Conservation (phyloP, 345 rosid genomes). For the Erodium maritimum region DNA sequence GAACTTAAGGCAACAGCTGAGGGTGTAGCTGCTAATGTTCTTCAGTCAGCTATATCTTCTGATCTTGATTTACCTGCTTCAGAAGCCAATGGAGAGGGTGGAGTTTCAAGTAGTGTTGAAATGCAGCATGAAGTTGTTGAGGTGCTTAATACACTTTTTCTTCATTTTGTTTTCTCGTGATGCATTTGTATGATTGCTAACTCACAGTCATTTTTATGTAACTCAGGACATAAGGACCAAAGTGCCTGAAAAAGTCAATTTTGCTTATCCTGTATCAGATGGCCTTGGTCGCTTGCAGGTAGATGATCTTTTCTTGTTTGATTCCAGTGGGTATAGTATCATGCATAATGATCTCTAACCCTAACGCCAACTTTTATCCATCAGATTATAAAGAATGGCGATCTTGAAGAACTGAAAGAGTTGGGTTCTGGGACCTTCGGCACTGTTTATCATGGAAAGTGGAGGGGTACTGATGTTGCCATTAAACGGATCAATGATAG, state of each 20-base stretch:
- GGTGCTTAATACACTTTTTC: slow-evolving; percentile 22
- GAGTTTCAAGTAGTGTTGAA: slow-evolving; percentile 18
- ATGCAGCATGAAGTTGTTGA: slow-evolving; percentile 33
- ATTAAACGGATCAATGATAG: slow-evolving; percentile 48
- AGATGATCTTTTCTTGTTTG: slow-evolving; percentile 6
- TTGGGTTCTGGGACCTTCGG: slow-evolving; percentile 68
- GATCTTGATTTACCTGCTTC: slow-evolving; percentile 17
- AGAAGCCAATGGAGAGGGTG: slow-evolving; percentile 19
- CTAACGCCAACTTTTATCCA: slow-evolving; percentile 1
- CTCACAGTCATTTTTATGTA: neutral
- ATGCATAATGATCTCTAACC: slow-evolving; percentile 3
- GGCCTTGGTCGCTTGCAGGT: slow-evolving; percentile 62
- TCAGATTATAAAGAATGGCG: slow-evolving; percentile 47
- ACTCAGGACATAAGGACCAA: slow-evolving; percentile 38
- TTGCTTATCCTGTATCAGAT: slow-evolving; percentile 41
- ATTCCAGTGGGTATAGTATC: neutral
- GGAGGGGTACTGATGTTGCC: slow-evolving; percentile 68
- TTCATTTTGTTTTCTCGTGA: neutral
- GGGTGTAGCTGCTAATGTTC: slow-evolving; percentile 55
- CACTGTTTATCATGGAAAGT: slow-evolving; percentile 64
- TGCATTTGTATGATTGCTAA: neutral
- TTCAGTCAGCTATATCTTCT: slow-evolving; percentile 25
- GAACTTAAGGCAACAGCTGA: slow-evolving; percentile 67
- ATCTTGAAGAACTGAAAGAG: slow-evolving; percentile 51
- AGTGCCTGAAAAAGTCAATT: slow-evolving; percentile 29